These are phyloP conservation scores for Poronia punctata DNA, from an alignment of 495 filamentous ascomycete genomes.

Conservation along the genomic window DNA sequence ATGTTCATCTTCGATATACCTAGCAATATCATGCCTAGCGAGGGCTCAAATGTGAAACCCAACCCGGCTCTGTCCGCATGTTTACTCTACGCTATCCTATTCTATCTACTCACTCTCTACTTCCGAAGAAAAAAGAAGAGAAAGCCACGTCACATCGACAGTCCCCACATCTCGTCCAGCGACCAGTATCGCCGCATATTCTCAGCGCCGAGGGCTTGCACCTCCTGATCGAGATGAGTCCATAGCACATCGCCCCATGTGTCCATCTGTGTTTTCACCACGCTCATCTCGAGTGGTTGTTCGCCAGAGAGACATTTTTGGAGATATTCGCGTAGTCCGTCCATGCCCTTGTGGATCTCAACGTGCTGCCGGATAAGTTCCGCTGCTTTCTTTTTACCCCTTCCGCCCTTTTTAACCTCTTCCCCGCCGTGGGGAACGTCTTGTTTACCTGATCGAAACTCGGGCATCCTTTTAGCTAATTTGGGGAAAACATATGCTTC, in stretches of 20 bases:
- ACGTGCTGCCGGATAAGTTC: conserved; percentile 72
- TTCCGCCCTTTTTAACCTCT: conserved; percentile 11
- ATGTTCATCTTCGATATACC: too few species aligned
- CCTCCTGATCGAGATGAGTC: conserved; percentile 69
- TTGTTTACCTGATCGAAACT: conserved; percentile 44
- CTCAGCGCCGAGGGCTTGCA: conserved; percentile 62
- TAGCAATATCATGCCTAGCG: too few species aligned
- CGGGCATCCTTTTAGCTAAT: conserved; percentile 73
- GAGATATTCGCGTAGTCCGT: conserved; percentile 63
- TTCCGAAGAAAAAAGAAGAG: too few species aligned
- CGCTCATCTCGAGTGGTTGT: conserved; percentile 57
- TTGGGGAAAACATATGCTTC: conserved; percentile 76
- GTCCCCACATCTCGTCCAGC: conserved; percentile 60
- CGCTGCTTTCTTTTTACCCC: conserved; percentile 36
- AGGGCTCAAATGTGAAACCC: too few species aligned
- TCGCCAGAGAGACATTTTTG: conserved; percentile 55
- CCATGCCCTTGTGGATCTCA: conserved; percentile 75
- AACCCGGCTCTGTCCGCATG: too few species aligned
- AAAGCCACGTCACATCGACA: conserved; percentile 57
- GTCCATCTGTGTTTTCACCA: conserved; percentile 64
- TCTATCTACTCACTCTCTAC: too few species aligned
- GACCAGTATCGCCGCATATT: conserved; percentile 87
- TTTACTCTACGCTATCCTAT: too few species aligned
- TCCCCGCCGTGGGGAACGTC: conserved; percentile 6
- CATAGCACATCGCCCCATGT: conserved; percentile 59